phyloP scores from a whole-genome alignment of 805 yeast species.

The Teunomyces tritomae region DNA sequence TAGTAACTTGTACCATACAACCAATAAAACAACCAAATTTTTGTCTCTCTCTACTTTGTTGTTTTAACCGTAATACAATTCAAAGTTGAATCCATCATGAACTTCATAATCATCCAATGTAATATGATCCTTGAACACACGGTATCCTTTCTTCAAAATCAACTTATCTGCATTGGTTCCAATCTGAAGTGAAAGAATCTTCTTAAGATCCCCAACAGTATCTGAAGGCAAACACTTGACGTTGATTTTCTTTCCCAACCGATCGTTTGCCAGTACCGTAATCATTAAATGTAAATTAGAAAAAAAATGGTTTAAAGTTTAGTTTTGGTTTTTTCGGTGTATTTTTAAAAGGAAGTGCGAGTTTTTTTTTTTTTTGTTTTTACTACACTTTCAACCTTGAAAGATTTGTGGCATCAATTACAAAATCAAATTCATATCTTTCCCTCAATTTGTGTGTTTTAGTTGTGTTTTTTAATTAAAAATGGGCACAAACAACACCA shows the following conservation, averaged over 20 bases:
- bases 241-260: slow-evolving; percentile 81
- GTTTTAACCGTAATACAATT: slow-evolving; percentile 71
- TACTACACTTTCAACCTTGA: background rate
- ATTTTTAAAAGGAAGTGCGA: background rate
- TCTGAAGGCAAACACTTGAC: slow-evolving; percentile 89
- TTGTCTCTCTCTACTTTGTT: no score
- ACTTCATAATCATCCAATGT: slow-evolving; percentile 92
- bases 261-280: slow-evolving; percentile 42
- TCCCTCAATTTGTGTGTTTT: no score
- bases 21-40: no score
- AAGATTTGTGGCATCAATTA: background rate
- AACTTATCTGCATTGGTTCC: slow-evolving; percentile 69
- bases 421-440: no score
- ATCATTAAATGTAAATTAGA: slow-evolving; percentile 24
- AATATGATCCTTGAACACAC: slow-evolving; percentile 83
- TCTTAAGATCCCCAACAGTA: slow-evolving; percentile 86
- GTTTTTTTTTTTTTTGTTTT: background rate
- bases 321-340: background rate
- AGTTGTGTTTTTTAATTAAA: background rate
- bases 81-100: slow-evolving; percentile 84
- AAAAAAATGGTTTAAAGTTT: no score
- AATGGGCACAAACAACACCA: background rate
- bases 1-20: no score
- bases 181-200: slow-evolving; percentile 74
- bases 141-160: slow-evolving; percentile 81